Percentiles rank a stretch among this genome's conserved stretches.
Conservation (phyloP, 2,329 filamentous ascomycete species). For the Paecilomyces niveus region DNA sequence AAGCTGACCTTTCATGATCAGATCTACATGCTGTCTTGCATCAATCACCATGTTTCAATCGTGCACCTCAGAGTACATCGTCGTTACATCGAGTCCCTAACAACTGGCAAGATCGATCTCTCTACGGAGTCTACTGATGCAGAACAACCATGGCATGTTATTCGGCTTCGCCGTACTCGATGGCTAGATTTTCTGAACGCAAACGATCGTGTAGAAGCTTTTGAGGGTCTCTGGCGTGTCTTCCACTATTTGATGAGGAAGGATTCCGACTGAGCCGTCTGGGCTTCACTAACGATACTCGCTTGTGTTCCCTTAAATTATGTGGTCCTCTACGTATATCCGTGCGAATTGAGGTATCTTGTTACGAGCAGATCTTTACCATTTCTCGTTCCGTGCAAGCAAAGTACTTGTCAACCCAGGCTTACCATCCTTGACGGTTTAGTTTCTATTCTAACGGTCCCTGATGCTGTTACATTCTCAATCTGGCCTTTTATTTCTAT, state of each 20-base stretch:
- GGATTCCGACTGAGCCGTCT: slow-evolving; percentile 1
- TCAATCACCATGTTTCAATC: slow-evolving; percentile 57
- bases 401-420: background rate
- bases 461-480: no score
- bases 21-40: slow-evolving; percentile 55
- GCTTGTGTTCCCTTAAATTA: background rate
- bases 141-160: slow-evolving; percentile 43
- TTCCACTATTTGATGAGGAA: slow-evolving; percentile 47
- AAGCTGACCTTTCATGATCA: slow-evolving; percentile 18
- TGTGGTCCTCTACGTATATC: background rate
- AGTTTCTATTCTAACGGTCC: no score
- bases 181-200: slow-evolving; percentile 55
- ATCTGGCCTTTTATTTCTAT: no score
- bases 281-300: background rate
- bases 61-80: slow-evolving; percentile 52
- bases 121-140: slow-evolving; percentile 11
- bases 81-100: slow-evolving; percentile 50
- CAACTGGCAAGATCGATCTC: slow-evolving; percentile 32
- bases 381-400: background rate
- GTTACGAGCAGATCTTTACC: background rate
- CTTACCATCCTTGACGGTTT: no score
- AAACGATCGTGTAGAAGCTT: slow-evolving; percentile 48
- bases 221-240: slow-evolving; percentile 52
- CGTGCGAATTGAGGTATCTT: background rate
- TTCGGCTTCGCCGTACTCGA: slow-evolving; percentile 47